These are phyloP conservation scores for Metschnikowia lochheadii DNA, from an alignment of 805 yeast species.

Conservation along the genomic window DNA sequence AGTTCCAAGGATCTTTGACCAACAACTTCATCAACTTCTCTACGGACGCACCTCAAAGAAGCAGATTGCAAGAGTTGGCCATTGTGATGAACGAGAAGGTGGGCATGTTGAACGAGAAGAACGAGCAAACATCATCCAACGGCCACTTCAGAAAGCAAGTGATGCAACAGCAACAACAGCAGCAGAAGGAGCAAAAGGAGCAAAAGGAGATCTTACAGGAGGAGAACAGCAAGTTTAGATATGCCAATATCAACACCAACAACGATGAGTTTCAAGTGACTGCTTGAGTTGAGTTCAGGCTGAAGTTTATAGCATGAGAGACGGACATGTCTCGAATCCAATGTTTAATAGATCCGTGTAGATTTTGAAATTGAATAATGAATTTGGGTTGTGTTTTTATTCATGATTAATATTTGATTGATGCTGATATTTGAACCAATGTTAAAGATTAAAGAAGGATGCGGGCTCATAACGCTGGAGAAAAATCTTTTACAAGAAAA, in stretches of 20 bases:
- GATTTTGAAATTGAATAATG: neutral
- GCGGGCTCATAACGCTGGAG: too few species aligned
- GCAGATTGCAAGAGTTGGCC: slow-evolving; percentile 85
- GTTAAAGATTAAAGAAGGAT: too few species aligned
- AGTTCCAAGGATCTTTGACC: slow-evolving; percentile 70
- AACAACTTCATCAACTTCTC: slow-evolving; percentile 61
- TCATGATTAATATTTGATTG: too few species aligned
- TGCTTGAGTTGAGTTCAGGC: slow-evolving; percentile 5
- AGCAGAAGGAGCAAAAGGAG: slow-evolving; percentile 29
- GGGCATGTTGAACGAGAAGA: slow-evolving; percentile 72
- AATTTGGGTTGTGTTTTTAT: too few species aligned
- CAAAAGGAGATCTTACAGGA: slow-evolving; percentile 32
- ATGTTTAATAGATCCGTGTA: slow-evolving; percentile 2
- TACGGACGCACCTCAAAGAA: slow-evolving; percentile 70
- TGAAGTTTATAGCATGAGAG: slow-evolving; percentile 6
- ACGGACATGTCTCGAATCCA: slow-evolving; percentile 4
- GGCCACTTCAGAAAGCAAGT: slow-evolving; percentile 51
- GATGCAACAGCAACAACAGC: slow-evolving; percentile 35
- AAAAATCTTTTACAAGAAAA: too few species aligned
- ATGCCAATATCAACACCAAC: slow-evolving; percentile 41
- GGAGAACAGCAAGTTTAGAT: slow-evolving; percentile 39
- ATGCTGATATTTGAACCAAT: too few species aligned
- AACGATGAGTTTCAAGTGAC: slow-evolving; percentile 40
- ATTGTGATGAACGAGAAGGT: slow-evolving; percentile 79
- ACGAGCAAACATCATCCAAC: slow-evolving; percentile 77